A percentile compares a stretch with the other conserved stretches of the same genome.
These are phyloP conservation scores for Podaxis pistillaris DNA, from an alignment of 768 basidiomycete species.

Conservation along the genomic window DNA sequence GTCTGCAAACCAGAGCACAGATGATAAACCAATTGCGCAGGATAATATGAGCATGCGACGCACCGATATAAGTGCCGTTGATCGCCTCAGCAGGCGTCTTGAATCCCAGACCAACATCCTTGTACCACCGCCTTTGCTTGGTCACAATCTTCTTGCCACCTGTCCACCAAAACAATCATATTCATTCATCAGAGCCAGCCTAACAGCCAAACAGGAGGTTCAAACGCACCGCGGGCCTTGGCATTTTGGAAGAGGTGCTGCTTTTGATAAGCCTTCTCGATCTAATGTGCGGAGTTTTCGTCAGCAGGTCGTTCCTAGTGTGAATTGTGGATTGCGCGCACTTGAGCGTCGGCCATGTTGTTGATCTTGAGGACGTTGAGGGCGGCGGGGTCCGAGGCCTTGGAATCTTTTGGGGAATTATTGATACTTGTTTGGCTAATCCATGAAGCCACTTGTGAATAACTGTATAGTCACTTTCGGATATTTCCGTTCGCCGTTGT, in stretches of 20 bases:
- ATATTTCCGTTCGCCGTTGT: slow-evolving; percentile 22
- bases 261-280: slow-evolving; percentile 98
- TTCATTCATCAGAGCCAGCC: slow-evolving; percentile 16
- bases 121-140: slow-evolving; percentile 98
- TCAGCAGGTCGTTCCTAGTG: slow-evolving; percentile 1
- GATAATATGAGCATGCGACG: slow-evolving; percentile 25
- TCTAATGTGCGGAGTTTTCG: slow-evolving; percentile 40
- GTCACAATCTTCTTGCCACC: slow-evolving; percentile 90
- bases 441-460: slow-evolving; percentile 33
- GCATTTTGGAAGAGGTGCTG: slow-evolving; percentile 98
- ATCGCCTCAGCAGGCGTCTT: slow-evolving; percentile 97
- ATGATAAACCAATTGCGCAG: neutral
- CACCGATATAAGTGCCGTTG: slow-evolving; percentile 94
- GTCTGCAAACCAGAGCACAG: slow-evolving; percentile 49
- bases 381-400: slow-evolving; percentile 27
- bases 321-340: slow-evolving; percentile 25
- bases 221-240: slow-evolving; percentile 82
- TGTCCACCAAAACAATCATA: slow-evolving; percentile 28
- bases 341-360: slow-evolving; percentile 63
- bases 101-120: slow-evolving; percentile 96
- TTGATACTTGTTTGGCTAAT: slow-evolving; percentile 41
- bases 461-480: slow-evolving; percentile 44
- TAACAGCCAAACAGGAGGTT: slow-evolving; percentile 12
- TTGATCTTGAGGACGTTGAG: slow-evolving; percentile 43
- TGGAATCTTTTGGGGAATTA: slow-evolving; percentile 32